Evolutionary conservation across 345 rosid genomes (phyloP), one percentile per base, ranked within the genome.

Genomic region (Clausena lansium): DNA sequence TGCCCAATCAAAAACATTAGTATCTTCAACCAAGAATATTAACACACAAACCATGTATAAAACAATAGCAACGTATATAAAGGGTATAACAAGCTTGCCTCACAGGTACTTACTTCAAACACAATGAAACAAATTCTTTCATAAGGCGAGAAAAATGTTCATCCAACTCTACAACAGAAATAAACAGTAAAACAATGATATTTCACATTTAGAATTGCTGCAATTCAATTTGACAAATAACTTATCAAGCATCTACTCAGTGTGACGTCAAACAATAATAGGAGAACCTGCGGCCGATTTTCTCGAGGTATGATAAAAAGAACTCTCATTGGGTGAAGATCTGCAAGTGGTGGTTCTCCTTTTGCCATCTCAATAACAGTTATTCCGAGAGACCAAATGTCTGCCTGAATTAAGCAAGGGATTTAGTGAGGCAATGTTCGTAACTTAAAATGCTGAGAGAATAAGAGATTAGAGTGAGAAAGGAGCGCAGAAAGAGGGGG

Each of bases 271-370:
- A 73, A 78, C 74, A 72, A 71, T 74, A 67, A 50, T 79, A 69
- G 71, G 68, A 82, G 78, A 86, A 97, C 99, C 99, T 97, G 99
- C 9, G 99, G 98, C 45, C 98, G 99, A 87, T 81, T 97, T 89
- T 97, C 99, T 83, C 98, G 93, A 61, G 99, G 99, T 84, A 97
- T 97, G 79, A 97, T 97, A 76, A 97, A 97, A 77, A 97, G 98
- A 80, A 94, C 99, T 86, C 98, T 91, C 99, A 97, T 94, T 65
- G 99, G 99, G 81, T 93, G 99, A 82, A 97, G 98, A 88, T 94
- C 99, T 35, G 99, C 93, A 73, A 97, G 94, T 55, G 99, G 99
- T 81, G 99, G 99, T 86, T 97, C 99, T 85, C 98, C 99, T 83
- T 94, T 97, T 10, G 99, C 99, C 99, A 97, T 94, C 88, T 97